These are phyloP conservation scores for Ustilaginoidea virens DNA, from an alignment of 2,329 filamentous ascomycete species.

Conservation along the genomic window DNA sequence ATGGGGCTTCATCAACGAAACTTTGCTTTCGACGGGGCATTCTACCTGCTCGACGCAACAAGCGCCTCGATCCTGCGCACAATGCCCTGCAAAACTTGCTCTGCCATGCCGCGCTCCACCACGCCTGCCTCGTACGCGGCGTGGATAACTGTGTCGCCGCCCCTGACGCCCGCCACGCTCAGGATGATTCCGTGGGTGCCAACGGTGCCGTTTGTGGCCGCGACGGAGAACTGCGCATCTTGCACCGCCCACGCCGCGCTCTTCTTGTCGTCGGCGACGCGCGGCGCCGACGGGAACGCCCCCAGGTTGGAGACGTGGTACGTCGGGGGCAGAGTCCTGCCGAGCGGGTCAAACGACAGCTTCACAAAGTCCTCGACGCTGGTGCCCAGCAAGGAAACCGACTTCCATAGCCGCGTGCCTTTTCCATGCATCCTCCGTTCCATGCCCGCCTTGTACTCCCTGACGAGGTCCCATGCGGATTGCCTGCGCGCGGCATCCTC, in stretches of 20 bases:
- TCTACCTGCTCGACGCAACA: too few species aligned
- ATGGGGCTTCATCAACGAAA: too few species aligned
- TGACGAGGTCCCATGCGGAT: neutral
- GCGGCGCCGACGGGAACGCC: neutral
- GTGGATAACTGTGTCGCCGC: neutral
- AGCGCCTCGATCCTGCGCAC: neutral
- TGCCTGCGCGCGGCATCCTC: neutral
- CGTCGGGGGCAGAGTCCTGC: neutral
- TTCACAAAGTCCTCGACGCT: neutral
- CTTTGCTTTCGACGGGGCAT: too few species aligned
- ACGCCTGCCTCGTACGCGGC: neutral
- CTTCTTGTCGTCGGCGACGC: neutral
- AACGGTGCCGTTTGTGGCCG: neutral
- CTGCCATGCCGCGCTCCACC: neutral
- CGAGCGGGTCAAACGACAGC: neutral
- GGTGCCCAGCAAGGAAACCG: neutral
- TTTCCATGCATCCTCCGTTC: neutral
- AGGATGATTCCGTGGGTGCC: neutral
- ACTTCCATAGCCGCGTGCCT: neutral
- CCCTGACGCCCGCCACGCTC: neutral
- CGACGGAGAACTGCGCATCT: neutral
- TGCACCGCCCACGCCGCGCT: neutral
- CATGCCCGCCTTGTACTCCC: neutral
- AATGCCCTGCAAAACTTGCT: neutral
- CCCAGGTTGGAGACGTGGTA: neutral